A percentile compares a stretch with the other conserved stretches of the same genome.
Evolutionary conservation across 208 protist species (phyloP).

Genomic region (Porcisia hertigi): DNA sequence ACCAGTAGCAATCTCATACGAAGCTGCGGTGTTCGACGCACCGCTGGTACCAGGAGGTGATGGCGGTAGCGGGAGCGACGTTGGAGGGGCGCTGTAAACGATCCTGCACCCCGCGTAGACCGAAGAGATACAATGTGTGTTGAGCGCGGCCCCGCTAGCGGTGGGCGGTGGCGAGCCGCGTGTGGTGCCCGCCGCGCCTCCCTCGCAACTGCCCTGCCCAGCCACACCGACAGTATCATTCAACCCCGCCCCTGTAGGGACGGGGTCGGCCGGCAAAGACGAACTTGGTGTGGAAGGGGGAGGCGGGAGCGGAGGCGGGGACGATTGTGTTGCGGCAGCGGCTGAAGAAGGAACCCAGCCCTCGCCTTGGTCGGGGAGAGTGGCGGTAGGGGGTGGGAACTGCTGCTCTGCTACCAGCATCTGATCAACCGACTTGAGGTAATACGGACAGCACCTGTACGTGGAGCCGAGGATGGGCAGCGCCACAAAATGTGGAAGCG

Average conservation of each 20-base stretch:
- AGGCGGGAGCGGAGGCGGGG: conserved; percentile 1
- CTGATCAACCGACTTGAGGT: conserved; percentile 49
- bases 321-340: not conserved
- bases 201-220: not conserved
- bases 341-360: conserved; percentile 8
- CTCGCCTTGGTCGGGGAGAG: conserved; percentile 26
- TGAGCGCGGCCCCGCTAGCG: conserved; percentile 1
- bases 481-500: conserved; percentile 36
- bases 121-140: conserved; percentile 26
- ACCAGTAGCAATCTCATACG: not conserved
- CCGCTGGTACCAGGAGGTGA: not conserved
- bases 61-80: not conserved
- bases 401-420: conserved; percentile 44
- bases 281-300: not conserved
- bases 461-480: conserved; percentile 59
- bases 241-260: not conserved
- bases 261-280: not conserved
- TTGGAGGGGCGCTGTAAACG: conserved; percentile 22
- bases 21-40: not conserved
- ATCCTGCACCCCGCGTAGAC: conserved; percentile 34
- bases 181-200: not conserved
- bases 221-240: not conserved
- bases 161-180: not conserved
- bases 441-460: conserved; percentile 50
- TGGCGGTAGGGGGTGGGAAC: conserved; percentile 37